Evolutionary conservation across 352 stramenopile genomes (phyloP).

Genomic region (Phytophthora pseudosyringae): DNA sequence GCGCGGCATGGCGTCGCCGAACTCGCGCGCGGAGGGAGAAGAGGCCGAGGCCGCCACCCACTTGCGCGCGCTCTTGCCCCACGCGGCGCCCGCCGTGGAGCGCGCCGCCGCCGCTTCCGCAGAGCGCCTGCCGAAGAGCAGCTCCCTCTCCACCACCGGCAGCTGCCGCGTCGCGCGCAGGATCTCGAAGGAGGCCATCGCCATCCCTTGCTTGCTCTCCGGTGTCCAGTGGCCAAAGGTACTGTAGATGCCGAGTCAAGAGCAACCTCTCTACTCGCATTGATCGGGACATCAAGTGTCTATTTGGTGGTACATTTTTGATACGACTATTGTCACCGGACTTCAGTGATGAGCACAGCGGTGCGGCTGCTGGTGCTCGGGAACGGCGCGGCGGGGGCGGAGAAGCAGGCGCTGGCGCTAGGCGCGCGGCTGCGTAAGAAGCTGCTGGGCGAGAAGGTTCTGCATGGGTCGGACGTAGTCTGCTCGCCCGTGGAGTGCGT

Average conservation of each 20-base stretch:
- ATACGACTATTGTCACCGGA: slow-evolving; percentile 11
- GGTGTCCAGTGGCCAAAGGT: slow-evolving; percentile 15
- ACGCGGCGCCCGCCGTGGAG: slow-evolving; percentile 47
- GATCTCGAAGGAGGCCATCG: slow-evolving; percentile 48
- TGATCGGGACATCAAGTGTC: slow-evolving; percentile 2
- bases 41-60: slow-evolving; percentile 38
- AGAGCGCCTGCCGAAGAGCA: slow-evolving; percentile 35
- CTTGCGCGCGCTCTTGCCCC: slow-evolving; percentile 56
- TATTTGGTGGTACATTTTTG: not conserved
- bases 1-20: slow-evolving; percentile 48
- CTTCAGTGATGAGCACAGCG: not conserved
- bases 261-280: too few relatives aligned
- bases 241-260: too few relatives aligned
- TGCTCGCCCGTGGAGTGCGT: slow-evolving; percentile 33
- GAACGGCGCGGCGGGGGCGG: slow-evolving; percentile 73
- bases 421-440: slow-evolving; percentile 41
- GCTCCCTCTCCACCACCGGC: slow-evolving; percentile 46
- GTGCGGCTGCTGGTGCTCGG: slow-evolving; percentile 66
- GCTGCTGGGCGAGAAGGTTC: not conserved
- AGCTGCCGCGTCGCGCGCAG: slow-evolving; percentile 48
- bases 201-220: slow-evolving; percentile 4
- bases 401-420: slow-evolving; percentile 80
- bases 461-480: not conserved
- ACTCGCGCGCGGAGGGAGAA: slow-evolving; percentile 5
- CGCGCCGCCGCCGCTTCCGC: slow-evolving; percentile 14